These are phyloP conservation scores for Penicillium robsamsonii DNA, from an alignment of 495 filamentous ascomycete species.

Conservation along the genomic window DNA sequence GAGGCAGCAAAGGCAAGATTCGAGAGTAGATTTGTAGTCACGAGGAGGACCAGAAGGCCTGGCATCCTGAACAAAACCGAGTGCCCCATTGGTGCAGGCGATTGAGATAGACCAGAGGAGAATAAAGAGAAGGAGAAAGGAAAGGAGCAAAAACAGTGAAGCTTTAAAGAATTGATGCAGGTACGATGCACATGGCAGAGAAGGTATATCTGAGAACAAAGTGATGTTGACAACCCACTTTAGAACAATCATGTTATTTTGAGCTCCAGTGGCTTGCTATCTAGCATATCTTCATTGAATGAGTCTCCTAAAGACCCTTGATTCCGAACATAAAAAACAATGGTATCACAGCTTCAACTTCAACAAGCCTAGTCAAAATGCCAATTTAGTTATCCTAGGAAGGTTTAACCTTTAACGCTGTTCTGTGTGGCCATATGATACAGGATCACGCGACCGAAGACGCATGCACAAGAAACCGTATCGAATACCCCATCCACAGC, in stretches of 20 bases:
- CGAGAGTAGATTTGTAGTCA: too few species aligned
- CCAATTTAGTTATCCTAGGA: not conserved
- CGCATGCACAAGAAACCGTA: not conserved
- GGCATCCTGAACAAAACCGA: too few species aligned
- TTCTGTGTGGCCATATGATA: not conserved
- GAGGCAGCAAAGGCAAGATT: too few species aligned
- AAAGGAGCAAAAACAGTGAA: too few species aligned
- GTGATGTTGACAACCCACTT: not conserved
- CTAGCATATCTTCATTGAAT: not conserved
- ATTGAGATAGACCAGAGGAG: not conserved
- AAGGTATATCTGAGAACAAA: not conserved
- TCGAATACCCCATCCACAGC: conserved; percentile 42
- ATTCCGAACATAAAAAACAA: conserved; percentile 1
- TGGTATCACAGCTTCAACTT: not conserved
- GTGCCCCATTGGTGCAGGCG: not conserved
- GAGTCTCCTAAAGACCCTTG: not conserved
- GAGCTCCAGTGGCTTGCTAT: not conserved
- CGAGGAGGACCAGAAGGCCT: too few species aligned
- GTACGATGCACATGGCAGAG: too few species aligned
- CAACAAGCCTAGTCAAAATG: not conserved
- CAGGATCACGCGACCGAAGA: not conserved
- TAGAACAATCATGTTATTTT: too few species aligned
- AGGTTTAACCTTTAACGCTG: not conserved
- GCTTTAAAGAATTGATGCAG: too few species aligned
- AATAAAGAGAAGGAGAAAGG: not conserved